These are phyloP conservation scores for Coleophoma cylindrospora DNA, from an alignment of 2,329 filamentous ascomycete genomes.

Conservation along the genomic window DNA sequence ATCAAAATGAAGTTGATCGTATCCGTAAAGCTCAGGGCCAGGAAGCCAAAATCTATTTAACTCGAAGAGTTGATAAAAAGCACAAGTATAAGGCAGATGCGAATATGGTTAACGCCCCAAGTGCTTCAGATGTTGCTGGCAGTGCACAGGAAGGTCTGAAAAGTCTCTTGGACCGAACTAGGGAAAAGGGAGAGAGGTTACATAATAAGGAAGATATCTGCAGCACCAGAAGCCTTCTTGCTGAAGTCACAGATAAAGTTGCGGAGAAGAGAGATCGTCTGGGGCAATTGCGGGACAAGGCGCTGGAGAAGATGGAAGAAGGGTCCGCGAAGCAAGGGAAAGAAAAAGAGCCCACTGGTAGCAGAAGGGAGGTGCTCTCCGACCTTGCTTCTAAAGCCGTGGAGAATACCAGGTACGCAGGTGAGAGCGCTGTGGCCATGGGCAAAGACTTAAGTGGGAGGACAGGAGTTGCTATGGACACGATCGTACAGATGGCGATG, in stretches of 20 bases:
- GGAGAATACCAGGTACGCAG: slow-evolving; percentile 15
- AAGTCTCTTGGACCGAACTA: slow-evolving; percentile 21
- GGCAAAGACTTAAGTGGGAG: slow-evolving; percentile 13
- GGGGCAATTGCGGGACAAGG: not conserved
- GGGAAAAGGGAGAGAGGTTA: slow-evolving; percentile 13
- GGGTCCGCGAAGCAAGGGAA: slow-evolving; percentile 1
- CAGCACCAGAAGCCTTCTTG: slow-evolving; percentile 9
- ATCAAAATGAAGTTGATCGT: slow-evolving; percentile 73
- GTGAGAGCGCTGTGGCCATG: slow-evolving; percentile 2
- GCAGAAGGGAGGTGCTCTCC: slow-evolving; percentile 11
- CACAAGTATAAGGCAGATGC: slow-evolving; percentile 24
- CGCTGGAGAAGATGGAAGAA: not conserved
- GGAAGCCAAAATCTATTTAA: slow-evolving; percentile 53
- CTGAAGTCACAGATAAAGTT: slow-evolving; percentile 18
- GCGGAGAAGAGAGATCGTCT: slow-evolving; percentile 11
- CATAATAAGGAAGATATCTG: slow-evolving; percentile 4
- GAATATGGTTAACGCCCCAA: slow-evolving; percentile 21
- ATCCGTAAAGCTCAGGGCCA: slow-evolving; percentile 50
- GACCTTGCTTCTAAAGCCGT: slow-evolving; percentile 20
- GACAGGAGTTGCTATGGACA: slow-evolving; percentile 9
- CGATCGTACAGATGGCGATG: slow-evolving; percentile 11
- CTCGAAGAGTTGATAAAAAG: slow-evolving; percentile 39
- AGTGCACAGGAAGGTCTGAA: slow-evolving; percentile 21
- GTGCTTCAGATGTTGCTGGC: slow-evolving; percentile 7
- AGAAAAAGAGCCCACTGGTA: slow-evolving; percentile 3